Conservation (phyloP, 805 yeast genomes). For the Candida maesae region DNA sequence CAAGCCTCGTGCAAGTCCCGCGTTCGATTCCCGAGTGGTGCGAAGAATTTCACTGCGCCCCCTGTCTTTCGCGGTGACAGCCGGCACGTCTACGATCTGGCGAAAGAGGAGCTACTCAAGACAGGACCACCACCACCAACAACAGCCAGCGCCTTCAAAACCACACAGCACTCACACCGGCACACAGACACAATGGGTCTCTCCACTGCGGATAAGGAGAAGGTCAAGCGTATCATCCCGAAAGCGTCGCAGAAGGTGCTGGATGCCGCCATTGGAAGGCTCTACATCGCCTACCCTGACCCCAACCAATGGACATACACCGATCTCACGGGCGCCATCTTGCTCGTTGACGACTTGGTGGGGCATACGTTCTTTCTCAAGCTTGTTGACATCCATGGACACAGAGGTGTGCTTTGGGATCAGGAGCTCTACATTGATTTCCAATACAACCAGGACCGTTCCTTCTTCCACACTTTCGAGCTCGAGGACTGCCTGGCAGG, state of each 20-base stretch:
- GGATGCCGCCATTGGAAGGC: conserved; percentile 85
- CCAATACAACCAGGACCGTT: conserved; percentile 87
- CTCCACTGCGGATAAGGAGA: conserved; percentile 71
- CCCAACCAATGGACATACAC: conserved; percentile 80
- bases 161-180: background rate
- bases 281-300: conserved; percentile 88
- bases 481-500: conserved; percentile 88
- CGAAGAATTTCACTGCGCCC: no score
- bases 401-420: conserved; percentile 92
- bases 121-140: background rate
- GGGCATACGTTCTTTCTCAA: conserved; percentile 93
- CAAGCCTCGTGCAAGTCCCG: background rate
- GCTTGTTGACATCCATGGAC: conserved; percentile 78
- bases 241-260: conserved; percentile 82
- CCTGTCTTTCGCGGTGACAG: no score
- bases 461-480: conserved; percentile 94
- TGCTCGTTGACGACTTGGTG: conserved; percentile 84
- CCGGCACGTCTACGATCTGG: background rate
- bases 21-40: background rate
- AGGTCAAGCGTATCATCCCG: conserved; percentile 84
- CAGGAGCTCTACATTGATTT: conserved; percentile 90
- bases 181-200: conserved; percentile 25
- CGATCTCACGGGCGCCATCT: conserved; percentile 84
- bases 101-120: background rate
- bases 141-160: background rate